phyloP scores from a whole-genome alignment of 768 basidiomycete genomes.

The Termitomyces sp. region DNA sequence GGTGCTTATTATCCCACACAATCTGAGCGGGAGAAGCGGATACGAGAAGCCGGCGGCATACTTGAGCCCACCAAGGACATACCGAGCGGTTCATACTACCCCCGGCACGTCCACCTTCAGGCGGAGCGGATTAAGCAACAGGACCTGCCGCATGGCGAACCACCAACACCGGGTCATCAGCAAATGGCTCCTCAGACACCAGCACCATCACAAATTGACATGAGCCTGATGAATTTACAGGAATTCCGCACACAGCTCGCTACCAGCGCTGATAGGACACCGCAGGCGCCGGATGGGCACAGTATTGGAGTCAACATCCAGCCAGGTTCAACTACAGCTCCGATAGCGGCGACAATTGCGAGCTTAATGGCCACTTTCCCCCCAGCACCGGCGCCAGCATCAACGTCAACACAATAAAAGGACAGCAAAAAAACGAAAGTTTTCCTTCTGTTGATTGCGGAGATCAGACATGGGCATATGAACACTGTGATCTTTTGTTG shows the following conservation, averaged over 20 bases:
- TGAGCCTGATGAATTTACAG: constrained; percentile 4
- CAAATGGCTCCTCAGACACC: background rate
- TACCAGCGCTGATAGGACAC: constrained; percentile 6
- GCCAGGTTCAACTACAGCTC: constrained; percentile 21
- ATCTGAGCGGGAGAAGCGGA: constrained; percentile 27
- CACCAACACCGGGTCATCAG: background rate
- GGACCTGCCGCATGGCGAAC: background rate
- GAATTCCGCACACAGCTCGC: constrained; percentile 4
- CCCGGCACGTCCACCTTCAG: constrained; percentile 36
- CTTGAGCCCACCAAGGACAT: constrained; percentile 26
- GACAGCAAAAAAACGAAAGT: too few species aligned
- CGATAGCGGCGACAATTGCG: constrained; percentile 55
- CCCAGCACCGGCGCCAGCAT: constrained; percentile 14
- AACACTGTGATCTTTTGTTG: background rate
- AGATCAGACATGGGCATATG: background rate
- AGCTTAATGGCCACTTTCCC: constrained; percentile 74
- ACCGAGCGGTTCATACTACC: constrained; percentile 40
- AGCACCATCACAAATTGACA: constrained; percentile 2
- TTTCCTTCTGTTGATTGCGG: background rate
- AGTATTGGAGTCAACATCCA: background rate
- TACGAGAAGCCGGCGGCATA: constrained; percentile 22
- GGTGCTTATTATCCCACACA: constrained; percentile 41
- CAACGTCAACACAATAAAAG: constrained; percentile 10
- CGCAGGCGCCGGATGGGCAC: background rate
- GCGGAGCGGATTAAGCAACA: constrained; percentile 30